phyloP scores from a whole-genome alignment of 352 stramenopile genomes.

The Pythium inflatum region DNA sequence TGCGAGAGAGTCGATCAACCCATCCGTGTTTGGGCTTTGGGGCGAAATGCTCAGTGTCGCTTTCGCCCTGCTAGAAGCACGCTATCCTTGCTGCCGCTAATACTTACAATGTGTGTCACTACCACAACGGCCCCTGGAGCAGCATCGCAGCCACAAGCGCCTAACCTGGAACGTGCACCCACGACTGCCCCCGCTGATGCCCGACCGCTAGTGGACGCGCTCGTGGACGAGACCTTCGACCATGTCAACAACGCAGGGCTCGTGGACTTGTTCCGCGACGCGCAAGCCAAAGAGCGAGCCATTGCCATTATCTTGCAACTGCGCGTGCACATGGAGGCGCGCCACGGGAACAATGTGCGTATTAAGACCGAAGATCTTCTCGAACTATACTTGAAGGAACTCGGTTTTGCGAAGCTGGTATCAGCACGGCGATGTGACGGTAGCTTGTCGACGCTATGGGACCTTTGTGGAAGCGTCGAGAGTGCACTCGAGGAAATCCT shows the following conservation, averaged over 20 bases:
- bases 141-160: too few relatives aligned
- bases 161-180: too few relatives aligned
- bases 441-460: background rate
- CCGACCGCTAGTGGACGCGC: background rate
- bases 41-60: too few relatives aligned
- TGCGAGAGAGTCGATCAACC: too few relatives aligned
- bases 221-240: background rate
- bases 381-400: background rate
- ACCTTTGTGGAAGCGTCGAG: background rate
- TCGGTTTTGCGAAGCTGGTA: background rate
- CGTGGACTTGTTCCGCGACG: background rate
- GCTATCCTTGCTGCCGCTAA: too few relatives aligned
- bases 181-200: too few relatives aligned
- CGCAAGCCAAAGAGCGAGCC: background rate
- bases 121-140: too few relatives aligned
- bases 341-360: background rate
- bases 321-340: background rate
- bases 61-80: too few relatives aligned
- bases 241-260: background rate
- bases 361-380: background rate
- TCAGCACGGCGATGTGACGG: too few relatives aligned
- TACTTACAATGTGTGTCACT: too few relatives aligned
- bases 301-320: background rate
- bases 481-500: background rate
- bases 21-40: too few relatives aligned